Conservation (phyloP, 2,329 filamentous ascomycete species). For the Tricladium varicosporioides region DNA sequence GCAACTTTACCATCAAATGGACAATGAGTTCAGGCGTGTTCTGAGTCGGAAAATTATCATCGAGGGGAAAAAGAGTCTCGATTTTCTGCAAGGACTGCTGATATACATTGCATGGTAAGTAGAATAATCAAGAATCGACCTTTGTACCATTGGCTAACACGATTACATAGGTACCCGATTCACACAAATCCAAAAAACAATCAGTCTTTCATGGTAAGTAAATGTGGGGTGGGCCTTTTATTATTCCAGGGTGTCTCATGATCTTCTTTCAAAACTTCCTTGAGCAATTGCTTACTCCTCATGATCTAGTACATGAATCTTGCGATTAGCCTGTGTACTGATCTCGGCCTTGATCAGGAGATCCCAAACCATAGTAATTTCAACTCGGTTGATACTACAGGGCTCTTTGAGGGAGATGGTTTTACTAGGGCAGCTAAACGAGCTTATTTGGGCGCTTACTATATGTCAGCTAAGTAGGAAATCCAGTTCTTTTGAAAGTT, state of each 20-base stretch:
- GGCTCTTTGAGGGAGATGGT: conserved; percentile 18
- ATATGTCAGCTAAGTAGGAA: conserved; percentile 30
- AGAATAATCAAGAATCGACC: neutral
- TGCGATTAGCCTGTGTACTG: conserved; percentile 33
- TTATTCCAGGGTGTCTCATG: no score
- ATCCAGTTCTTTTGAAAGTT: neutral
- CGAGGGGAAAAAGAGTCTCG: conserved; percentile 54
- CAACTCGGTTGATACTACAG: conserved; percentile 18
- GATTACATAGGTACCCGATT: conserved; percentile 29
- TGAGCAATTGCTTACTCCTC: no score
- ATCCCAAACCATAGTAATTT: conserved; percentile 21
- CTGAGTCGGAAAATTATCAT: conserved; percentile 42
- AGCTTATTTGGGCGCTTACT: conserved; percentile 33
- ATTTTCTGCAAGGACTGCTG: conserved; percentile 56
- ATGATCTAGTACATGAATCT: conserved; percentile 22
- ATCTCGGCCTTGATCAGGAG: conserved; percentile 32
- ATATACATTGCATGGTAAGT: conserved; percentile 57
- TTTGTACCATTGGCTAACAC: neutral
- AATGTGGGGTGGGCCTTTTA: no score
- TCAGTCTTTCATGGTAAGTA: conserved; percentile 30
- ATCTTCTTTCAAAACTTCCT: no score
- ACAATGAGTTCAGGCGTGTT: conserved; percentile 30
- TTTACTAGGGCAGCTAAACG: conserved; percentile 27
- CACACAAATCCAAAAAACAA: conserved; percentile 30
- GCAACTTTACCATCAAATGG: conserved; percentile 28